Evolutionary conservation across 2,329 filamentous ascomycete genomes (phyloP).

Genomic region (Talaromyces sp.): DNA sequence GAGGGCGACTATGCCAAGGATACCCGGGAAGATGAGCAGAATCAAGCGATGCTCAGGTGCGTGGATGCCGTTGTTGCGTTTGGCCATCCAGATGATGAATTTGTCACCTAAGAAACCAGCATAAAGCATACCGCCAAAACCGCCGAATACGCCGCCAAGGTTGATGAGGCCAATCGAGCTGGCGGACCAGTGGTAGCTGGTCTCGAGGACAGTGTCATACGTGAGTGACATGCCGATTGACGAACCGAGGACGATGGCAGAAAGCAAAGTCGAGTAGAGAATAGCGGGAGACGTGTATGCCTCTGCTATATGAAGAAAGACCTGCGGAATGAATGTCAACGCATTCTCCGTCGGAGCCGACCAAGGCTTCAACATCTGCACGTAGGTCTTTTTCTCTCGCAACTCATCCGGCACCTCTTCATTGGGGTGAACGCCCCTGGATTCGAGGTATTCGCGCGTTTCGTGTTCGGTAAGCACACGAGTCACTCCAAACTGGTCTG

Average conservation of each 20-base stretch:
- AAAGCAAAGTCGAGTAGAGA: conserved; percentile 36
- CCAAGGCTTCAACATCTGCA: conserved; percentile 35
- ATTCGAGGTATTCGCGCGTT: conserved; percentile 22
- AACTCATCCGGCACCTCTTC: conserved; percentile 2
- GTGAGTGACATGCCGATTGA: conserved; percentile 39
- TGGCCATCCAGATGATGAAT: conserved; percentile 29
- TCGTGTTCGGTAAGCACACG: conserved; percentile 32
- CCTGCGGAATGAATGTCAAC: not conserved
- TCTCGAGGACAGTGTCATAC: conserved; percentile 36
- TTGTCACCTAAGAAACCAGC: conserved; percentile 26
- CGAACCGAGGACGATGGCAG: conserved; percentile 38
- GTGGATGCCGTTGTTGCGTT: conserved; percentile 32
- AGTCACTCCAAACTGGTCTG: conserved; percentile 41
- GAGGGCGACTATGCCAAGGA: conserved; percentile 30
- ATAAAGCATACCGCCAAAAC: conserved; percentile 29
- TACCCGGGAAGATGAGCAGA: conserved; percentile 30
- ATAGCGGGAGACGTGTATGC: conserved; percentile 35
- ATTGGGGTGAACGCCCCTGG: not conserved
- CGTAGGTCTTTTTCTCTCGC: conserved; percentile 15
- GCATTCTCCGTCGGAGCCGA: conserved; percentile 19
- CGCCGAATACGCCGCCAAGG: conserved; percentile 27
- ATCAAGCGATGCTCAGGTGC: conserved; percentile 36
- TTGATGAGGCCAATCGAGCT: conserved; percentile 27
- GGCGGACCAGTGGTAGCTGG: conserved; percentile 33
- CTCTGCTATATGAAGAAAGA: conserved; percentile 1